Evolutionary conservation across 805 yeast species (phyloP), one percentile per base, ranked within the genome.

Genomic region (Ogataea nakhonphanomensis): DNA sequence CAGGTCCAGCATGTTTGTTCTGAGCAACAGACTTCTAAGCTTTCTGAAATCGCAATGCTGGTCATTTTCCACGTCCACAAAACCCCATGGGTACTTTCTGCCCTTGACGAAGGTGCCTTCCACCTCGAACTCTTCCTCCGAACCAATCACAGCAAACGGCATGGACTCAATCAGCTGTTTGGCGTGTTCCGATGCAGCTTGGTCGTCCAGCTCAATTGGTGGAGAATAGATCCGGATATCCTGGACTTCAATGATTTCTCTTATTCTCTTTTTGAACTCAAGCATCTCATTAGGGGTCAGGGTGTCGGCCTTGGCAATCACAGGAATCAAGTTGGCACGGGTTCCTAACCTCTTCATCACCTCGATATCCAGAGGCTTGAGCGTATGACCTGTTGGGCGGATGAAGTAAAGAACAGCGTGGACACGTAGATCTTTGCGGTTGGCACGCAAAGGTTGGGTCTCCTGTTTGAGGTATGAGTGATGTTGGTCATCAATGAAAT

Each of bases 401-500:
- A 90, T 83, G 59, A 90, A 89, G 66, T 89, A 90, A 33, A 90
- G 67, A 61, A 95, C 86, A 2, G 89, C 95, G 57, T 90, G 95
- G 25, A 90, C 96, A 55, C 97, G 77, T 49, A 87, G 67, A 65
- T 90, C 97, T 53, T 81, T 83, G 57, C 73, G 77, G 29, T 65
- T 65, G 2, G 39, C 44, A 63, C 98, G 78, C 37, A 61, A 63
- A 25, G 98, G 98, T 66, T 90, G 98, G 58, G 88, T 93, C 59
- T 89, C 96, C 62, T 86, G 96, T 61, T 84, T 84, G 91, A 89
- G 84, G 61, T 67, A 88, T 17, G 84, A 74, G 56, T 83, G 89
- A 58, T 87, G 93, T 67, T 89, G 96, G 59, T 87, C 95, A 62
- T 89, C 96, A 48, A 90, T 79, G 62, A 87, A 90, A 62, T 87